Evolutionary conservation across 1,284 basidiomycete species (phyloP).

Genomic region (Cryptococcus sp.): DNA sequence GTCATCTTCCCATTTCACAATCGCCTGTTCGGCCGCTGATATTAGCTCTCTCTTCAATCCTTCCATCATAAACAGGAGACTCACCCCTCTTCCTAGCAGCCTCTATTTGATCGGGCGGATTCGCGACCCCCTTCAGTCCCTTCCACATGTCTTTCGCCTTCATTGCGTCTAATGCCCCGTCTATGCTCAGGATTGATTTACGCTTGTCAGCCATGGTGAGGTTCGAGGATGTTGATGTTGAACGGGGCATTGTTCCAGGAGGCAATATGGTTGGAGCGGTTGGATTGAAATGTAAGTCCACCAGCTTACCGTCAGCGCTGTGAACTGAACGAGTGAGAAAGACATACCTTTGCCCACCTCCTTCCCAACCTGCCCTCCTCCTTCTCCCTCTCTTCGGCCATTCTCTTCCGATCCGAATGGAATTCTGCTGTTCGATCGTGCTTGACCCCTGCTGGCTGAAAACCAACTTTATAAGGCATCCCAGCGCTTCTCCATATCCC

Average conservation of each 20-base stretch:
- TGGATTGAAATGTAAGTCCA: slow-evolving; percentile 72
- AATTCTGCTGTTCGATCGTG: slow-evolving; percentile 73
- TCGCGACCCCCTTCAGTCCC: slow-evolving; percentile 58
- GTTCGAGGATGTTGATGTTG: slow-evolving; percentile 27
- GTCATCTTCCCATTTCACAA: slow-evolving; percentile 95
- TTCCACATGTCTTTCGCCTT: slow-evolving; percentile 46
- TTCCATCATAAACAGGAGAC: neutral
- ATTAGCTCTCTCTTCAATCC: too few species aligned
- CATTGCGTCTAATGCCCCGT: slow-evolving; percentile 39
- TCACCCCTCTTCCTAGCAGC: slow-evolving; percentile 43
- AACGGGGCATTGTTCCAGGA: slow-evolving; percentile 11
- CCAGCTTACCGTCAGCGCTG: slow-evolving; percentile 50
- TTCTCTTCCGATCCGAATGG: slow-evolving; percentile 55
- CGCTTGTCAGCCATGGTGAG: slow-evolving; percentile 26
- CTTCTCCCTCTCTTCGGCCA: slow-evolving; percentile 61
- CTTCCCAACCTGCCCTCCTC: slow-evolving; percentile 76
- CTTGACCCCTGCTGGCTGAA: slow-evolving; percentile 72
- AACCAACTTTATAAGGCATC: slow-evolving; percentile 68
- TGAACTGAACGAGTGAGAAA: neutral
- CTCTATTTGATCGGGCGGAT: slow-evolving; percentile 56
- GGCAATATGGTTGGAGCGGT: slow-evolving; percentile 13
- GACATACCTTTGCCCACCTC: slow-evolving; percentile 66
- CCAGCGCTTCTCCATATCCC: slow-evolving; percentile 17
- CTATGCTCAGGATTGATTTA: slow-evolving; percentile 24
- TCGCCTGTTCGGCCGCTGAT: slow-evolving; percentile 76